These are phyloP conservation scores for Ophiostoma piceae DNA, from an alignment of 2,329 filamentous ascomycete species.

Conservation along the genomic window DNA sequence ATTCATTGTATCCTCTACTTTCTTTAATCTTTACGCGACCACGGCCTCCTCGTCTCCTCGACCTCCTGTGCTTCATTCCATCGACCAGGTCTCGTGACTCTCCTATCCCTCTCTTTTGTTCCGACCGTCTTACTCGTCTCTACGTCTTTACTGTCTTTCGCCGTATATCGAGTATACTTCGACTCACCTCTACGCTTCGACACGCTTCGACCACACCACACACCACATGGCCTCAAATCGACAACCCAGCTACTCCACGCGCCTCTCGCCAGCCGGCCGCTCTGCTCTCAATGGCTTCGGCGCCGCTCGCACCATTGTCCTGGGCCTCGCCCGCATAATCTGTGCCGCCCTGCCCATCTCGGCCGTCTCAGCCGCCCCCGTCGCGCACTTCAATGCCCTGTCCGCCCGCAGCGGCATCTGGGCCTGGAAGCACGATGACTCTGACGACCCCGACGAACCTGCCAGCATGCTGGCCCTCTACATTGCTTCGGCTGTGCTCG, in stretches of 20 bases:
- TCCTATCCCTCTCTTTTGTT: background rate
- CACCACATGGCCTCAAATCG: constrained; percentile 20
- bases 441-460: constrained; percentile 47
- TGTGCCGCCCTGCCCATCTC: constrained; percentile 44
- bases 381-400: constrained; percentile 31
- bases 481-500: constrained; percentile 69
- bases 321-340: constrained; percentile 49
- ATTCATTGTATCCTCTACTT: background rate
- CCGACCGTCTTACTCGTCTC: too few species aligned
- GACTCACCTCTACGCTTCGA: background rate
- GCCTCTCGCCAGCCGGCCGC: constrained; percentile 5
- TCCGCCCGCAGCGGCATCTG: constrained; percentile 5
- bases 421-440: constrained; percentile 32
- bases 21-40: background rate
- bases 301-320: constrained; percentile 42
- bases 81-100: background rate
- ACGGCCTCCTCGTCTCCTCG: background rate
- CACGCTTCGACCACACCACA: too few species aligned
- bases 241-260: constrained; percentile 14
- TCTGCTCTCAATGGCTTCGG: constrained; percentile 33
- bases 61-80: background rate
- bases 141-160: background rate
- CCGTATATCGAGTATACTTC: background rate
- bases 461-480: constrained; percentile 76
- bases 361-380: constrained; percentile 39